Evolutionary conservation across 108 stramenopile genomes (phyloP), one percentile per base, ranked within the genome.

Genomic region (Skeletonema costatum): DNA sequence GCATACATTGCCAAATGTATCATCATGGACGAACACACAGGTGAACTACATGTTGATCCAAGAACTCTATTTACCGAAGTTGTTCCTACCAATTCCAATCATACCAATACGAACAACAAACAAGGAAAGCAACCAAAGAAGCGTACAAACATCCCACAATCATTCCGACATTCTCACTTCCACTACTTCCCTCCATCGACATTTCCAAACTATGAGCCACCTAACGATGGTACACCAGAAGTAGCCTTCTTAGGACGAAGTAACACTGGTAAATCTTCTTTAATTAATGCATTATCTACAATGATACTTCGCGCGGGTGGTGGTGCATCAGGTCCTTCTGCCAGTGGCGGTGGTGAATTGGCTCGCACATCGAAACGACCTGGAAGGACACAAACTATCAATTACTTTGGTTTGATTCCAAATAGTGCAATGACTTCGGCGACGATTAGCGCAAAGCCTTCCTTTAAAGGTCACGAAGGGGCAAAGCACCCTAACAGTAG

Each of bases 181-280:
- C 76, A 86, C 21, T 92, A 92, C 73, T 76, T 88, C 30, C 74
- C 76, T 62, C 93, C 93, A 29, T 86, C 89, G 42, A 48, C 70
- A 14, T 77, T 86, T 44, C 73, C 73, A 12, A 64, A 83, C 31
- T 64, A 82, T 58, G 85, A 90, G 58, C 87, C 84, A 14, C 93
- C 93, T 10, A 69, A 41, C 10, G 60, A 58, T 51, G 74, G 85
- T 35, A 73, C 91, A 12, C 85, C 91, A 33, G 98, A 99, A 80
- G 90, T 98, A 16, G 93, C 94, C 41, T 95, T 98, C 72, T 62
- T 96, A 25, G 98, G 98, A n/a, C 74, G 97, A 48, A 91, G 89
- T 69, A 99, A 99, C 73, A 96, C 97, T 19, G 98, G 98, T 12
- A 99, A 98, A 83, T 93, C 91, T 10, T 89, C 88, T 31, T 71